Conservation (phyloP, 345 rosid genomes). For the Physaria fendleri region DNA sequence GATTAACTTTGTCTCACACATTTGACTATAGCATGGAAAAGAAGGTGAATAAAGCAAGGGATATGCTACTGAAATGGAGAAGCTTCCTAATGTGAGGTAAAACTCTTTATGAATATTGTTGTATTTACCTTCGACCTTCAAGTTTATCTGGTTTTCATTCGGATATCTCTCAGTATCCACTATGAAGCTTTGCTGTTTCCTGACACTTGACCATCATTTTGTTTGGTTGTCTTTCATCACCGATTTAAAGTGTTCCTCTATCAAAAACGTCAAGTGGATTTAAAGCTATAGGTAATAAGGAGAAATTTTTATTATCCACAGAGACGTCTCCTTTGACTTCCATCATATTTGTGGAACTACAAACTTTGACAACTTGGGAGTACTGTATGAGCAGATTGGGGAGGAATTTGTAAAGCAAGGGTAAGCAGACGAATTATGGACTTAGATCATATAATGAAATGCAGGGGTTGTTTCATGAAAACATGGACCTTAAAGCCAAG, state of each 20-base stretch:
- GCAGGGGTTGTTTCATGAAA: no score
- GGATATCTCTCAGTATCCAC: neutral
- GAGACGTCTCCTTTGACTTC: slow-evolving; percentile 80
- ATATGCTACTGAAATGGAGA: slow-evolving; percentile 71
- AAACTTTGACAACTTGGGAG: slow-evolving; percentile 63
- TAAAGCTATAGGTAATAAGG: slow-evolving; percentile 3
- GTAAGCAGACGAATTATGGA: slow-evolving; percentile 38
- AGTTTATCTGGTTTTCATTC: neutral
- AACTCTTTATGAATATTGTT: slow-evolving; percentile 17
- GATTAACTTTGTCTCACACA: slow-evolving; percentile 1
- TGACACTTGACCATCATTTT: no score
- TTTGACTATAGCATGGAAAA: slow-evolving; percentile 59
- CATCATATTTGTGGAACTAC: slow-evolving; percentile 80
- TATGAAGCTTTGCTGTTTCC: no score
- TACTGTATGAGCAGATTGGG: slow-evolving; percentile 68
- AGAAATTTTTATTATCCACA: slow-evolving; percentile 32
- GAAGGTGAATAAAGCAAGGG: slow-evolving; percentile 81
- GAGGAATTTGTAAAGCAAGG: slow-evolving; percentile 79
- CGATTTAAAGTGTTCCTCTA: neutral
- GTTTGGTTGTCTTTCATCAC: no score
- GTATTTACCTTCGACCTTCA: neutral
- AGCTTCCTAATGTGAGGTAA: slow-evolving; percentile 87
- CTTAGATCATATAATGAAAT: no score
- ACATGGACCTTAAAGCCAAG: no score
- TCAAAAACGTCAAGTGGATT: neutral